A percentile compares a stretch with the other conserved stretches of the same genome.
Evolutionary conservation across 179 eudicot genomes (phyloP).

Genomic region (Beta lomatogona): DNA sequence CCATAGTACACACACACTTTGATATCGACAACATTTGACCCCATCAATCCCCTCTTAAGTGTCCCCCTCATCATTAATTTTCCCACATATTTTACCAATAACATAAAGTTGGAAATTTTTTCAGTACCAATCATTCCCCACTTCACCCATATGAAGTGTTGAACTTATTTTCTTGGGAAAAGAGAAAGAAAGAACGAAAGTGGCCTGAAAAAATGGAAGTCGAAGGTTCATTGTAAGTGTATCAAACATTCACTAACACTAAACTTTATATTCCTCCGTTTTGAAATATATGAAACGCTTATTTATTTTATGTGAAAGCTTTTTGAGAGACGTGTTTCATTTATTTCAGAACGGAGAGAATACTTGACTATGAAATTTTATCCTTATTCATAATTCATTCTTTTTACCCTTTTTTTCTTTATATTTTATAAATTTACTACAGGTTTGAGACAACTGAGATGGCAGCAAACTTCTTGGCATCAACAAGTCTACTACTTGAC

Average conservation of each 20-base stretch:
- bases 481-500: conserved; percentile 60
- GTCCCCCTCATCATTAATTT: conserved; percentile 17
- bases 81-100: neutral
- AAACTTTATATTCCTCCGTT: neutral
- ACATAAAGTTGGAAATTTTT: neutral
- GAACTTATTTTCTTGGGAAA: neutral
- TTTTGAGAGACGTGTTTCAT: neutral
- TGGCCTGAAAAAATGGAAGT: conserved; percentile 29
- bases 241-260: neutral
- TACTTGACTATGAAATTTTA: conserved; percentile 1
- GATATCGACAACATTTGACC: conserved; percentile 25
- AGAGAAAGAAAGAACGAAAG: neutral
- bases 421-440: neutral
- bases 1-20: conserved; percentile 10
- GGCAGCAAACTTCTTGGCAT: conserved; percentile 61
- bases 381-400: neutral
- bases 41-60: conserved; percentile 9
- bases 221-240: conserved; percentile 45
- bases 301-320: too few relatives aligned
- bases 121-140: neutral
- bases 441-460: conserved; percentile 92
- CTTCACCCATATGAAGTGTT: neutral
- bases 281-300: too few relatives aligned
- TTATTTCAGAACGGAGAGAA: neutral
- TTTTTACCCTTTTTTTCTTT: neutral